Conservation (phyloP, 2,329 filamentous ascomycete species). For the Pyrenophora graminea region DNA sequence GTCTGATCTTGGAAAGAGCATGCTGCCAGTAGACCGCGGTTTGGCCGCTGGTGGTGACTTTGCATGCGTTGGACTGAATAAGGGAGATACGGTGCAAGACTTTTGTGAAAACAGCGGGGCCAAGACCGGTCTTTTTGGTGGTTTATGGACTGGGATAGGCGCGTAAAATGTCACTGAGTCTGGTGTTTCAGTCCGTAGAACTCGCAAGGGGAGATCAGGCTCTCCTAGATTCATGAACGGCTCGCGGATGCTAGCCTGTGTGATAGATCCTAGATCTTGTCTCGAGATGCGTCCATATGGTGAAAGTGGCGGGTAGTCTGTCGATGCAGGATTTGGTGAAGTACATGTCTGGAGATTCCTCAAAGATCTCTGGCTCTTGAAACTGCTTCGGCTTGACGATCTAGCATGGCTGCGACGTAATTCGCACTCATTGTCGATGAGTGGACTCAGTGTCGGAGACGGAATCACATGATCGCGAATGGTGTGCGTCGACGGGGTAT, state of each 20-base stretch:
- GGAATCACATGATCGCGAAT: slow-evolving; percentile 23
- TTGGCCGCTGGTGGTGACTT: neutral
- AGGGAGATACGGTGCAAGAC: neutral
- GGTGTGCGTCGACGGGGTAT: neutral
- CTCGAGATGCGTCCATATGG: slow-evolving; percentile 21
- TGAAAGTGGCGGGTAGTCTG: slow-evolving; percentile 28
- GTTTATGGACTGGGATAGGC: slow-evolving; percentile 26
- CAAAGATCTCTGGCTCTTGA: slow-evolving; percentile 23
- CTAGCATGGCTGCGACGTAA: slow-evolving; percentile 8
- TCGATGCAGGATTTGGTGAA: slow-evolving; percentile 21
- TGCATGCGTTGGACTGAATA: neutral
- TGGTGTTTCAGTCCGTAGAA: slow-evolving; percentile 34
- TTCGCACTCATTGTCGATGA: slow-evolving; percentile 13
- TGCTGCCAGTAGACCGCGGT: slow-evolving; percentile 4
- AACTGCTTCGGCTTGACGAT: slow-evolving; percentile 11
- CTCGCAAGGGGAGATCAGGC: slow-evolving; percentile 35
- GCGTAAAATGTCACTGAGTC: slow-evolving; percentile 35
- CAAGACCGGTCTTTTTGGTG: neutral
- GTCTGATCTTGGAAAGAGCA: slow-evolving; percentile 1
- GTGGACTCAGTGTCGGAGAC: slow-evolving; percentile 27
- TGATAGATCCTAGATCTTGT: slow-evolving; percentile 12
- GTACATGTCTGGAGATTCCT: slow-evolving; percentile 21
- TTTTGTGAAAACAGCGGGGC: neutral
- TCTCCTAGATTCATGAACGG: slow-evolving; percentile 34
- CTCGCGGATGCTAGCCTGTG: slow-evolving; percentile 18